Evolutionary conservation across 805 yeast genomes (phyloP).

Genomic region (Yueomyces sinensis): DNA sequence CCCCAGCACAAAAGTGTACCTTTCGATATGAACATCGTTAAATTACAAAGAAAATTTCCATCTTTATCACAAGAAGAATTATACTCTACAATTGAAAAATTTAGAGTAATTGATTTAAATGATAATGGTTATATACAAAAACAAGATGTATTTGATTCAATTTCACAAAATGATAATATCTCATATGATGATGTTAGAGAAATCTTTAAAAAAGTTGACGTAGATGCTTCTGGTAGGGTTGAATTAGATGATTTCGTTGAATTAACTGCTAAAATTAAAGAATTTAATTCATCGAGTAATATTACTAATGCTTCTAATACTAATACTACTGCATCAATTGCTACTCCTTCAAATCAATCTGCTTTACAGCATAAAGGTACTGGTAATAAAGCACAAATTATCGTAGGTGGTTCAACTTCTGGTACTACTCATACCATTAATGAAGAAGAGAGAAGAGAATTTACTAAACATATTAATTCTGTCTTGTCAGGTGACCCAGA

Average conservation of each 20-base stretch:
- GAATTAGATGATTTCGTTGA: constrained; percentile 91
- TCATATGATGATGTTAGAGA: constrained; percentile 89
- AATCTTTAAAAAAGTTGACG: constrained; percentile 78
- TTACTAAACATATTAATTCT: constrained; percentile 89
- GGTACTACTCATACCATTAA: constrained; percentile 94
- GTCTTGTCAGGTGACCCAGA: constrained; percentile 83
- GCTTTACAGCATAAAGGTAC: constrained; percentile 35
- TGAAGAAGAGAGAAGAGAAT: constrained; percentile 92
- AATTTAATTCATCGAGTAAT: constrained; percentile 3
- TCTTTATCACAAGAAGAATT: constrained; percentile 74
- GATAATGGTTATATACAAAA: constrained; percentile 94
- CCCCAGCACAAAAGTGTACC: too few species aligned
- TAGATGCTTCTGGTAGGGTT: constrained; percentile 94
- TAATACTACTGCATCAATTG: constrained; percentile 19
- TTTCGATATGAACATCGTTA: constrained; percentile 50
- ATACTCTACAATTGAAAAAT: constrained; percentile 73
- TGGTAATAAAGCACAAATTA: constrained; percentile 59
- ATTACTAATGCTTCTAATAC: constrained; percentile 17
- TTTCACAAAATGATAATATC: constrained; percentile 66
- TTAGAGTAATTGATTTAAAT: constrained; percentile 72
- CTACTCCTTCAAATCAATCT: constrained; percentile 7
- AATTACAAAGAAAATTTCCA: constrained; percentile 72
- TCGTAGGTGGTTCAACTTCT: constrained; percentile 73
- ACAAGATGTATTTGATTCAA: constrained; percentile 74
- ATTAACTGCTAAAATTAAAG: constrained; percentile 69